These are phyloP conservation scores for Rhytidhysteron rufulum DNA, from an alignment of 2,329 filamentous ascomycete species.

Conservation along the genomic window DNA sequence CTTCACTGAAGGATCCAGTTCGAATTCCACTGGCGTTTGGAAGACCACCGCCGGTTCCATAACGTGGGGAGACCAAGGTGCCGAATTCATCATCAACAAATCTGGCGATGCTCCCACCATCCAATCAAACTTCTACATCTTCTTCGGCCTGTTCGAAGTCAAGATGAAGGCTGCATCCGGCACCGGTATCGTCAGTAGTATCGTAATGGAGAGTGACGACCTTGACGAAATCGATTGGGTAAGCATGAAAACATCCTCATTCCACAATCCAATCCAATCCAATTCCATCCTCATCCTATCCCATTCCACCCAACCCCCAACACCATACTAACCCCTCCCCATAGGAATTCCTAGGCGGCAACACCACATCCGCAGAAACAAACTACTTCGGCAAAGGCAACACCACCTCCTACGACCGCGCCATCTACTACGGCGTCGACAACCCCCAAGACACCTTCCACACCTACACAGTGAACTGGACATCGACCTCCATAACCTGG, in stretches of 20 bases:
- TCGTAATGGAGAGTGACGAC: slow-evolving; percentile 12
- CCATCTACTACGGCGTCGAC: slow-evolving; percentile 52
- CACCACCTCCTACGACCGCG: slow-evolving; percentile 61
- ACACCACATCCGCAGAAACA: slow-evolving; percentile 57
- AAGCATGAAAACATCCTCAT: not conserved
- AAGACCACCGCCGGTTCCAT: slow-evolving; percentile 62
- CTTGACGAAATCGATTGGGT: slow-evolving; percentile 15
- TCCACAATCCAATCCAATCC: too few relatives aligned
- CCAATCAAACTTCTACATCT: slow-evolving; percentile 15
- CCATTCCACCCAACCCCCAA: not conserved
- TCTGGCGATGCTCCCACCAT: slow-evolving; percentile 61
- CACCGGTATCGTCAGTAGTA: slow-evolving; percentile 9
- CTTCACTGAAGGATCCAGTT: slow-evolving; percentile 44
- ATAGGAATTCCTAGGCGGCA: slow-evolving; percentile 46
- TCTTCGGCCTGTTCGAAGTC: slow-evolving; percentile 15
- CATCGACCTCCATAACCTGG: slow-evolving; percentile 58
- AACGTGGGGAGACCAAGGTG: slow-evolving; percentile 57
- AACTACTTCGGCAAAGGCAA: slow-evolving; percentile 73
- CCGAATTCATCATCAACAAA: slow-evolving; percentile 64
- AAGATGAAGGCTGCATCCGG: slow-evolving; percentile 13
- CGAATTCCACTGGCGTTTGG: slow-evolving; percentile 46
- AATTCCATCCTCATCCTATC: not conserved
- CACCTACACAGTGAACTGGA: slow-evolving; percentile 67
- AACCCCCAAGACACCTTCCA: slow-evolving; percentile 53
- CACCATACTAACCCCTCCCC: not conserved